A percentile compares a stretch with the other conserved stretches of the same genome.
phyloP scores from a whole-genome alignment of 208 protist genomes.

The Crithidia sp. region DNA sequence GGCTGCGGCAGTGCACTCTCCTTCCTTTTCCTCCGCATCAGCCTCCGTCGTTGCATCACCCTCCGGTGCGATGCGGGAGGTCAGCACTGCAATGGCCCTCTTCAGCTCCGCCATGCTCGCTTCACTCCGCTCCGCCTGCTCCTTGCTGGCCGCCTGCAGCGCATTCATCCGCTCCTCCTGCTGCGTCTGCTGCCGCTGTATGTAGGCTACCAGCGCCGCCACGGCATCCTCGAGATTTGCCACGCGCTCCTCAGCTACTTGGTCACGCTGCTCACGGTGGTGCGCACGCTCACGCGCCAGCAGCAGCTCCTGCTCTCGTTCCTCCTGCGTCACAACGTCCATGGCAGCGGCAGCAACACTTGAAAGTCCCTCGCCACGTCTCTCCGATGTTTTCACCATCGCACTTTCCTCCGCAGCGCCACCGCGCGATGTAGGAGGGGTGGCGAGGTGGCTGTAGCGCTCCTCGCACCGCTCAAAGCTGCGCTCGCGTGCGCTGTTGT shows the following conservation, averaged over 20 bases:
- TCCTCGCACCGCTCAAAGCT: slow-evolving; percentile 50
- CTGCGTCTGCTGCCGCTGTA: slow-evolving; percentile 38
- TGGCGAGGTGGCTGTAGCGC: slow-evolving; percentile 33
- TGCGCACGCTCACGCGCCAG: slow-evolving; percentile 24
- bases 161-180: slow-evolving; percentile 31
- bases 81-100: slow-evolving; percentile 12
- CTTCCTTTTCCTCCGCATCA: too few species aligned
- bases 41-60: neutral
- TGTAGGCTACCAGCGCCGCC: slow-evolving; percentile 44
- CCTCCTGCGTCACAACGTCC: slow-evolving; percentile 14
- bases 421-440: neutral
- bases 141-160: slow-evolving; percentile 34
- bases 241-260: slow-evolving; percentile 45
- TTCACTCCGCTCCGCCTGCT: slow-evolving; percentile 36
- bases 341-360: neutral
- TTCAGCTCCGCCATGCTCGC: slow-evolving; percentile 54
- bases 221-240: slow-evolving; percentile 61
- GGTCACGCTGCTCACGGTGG: slow-evolving; percentile 26
- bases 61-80: neutral
- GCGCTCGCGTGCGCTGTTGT: slow-evolving; percentile 14
- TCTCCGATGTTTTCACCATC: too few species aligned
- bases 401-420: neutral
- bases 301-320: slow-evolving; percentile 24
- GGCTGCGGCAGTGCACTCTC: too few species aligned
- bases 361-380: too few species aligned